phyloP scores from a whole-genome alignment of 352 stramenopile species.

The Pythium periplocum region DNA sequence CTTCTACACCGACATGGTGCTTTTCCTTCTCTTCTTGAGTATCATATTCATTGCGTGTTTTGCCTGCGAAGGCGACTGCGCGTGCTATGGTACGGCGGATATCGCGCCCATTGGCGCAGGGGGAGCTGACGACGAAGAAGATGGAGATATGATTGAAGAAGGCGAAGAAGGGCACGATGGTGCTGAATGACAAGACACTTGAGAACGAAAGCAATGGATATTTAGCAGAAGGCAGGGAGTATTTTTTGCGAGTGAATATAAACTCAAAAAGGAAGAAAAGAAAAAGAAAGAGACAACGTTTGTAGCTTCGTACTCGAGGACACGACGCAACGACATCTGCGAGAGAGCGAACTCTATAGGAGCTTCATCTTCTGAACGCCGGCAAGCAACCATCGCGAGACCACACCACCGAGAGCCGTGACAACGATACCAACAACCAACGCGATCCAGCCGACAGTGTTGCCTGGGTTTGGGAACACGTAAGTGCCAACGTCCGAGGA shows the following conservation, averaged over 20 bases:
- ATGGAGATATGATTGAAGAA: conserved; percentile 21
- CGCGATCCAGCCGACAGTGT: conserved; percentile 66
- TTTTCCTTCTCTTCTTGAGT: conserved; percentile 72
- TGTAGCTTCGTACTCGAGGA: too few relatives aligned
- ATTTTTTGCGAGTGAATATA: too few relatives aligned
- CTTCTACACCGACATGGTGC: conserved; percentile 81
- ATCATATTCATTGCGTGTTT: conserved; percentile 78
- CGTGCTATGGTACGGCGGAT: conserved; percentile 65
- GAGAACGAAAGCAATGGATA: background rate
- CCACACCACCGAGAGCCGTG: conserved; percentile 31
- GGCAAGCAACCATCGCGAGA: conserved; percentile 44
- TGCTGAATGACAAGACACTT: background rate
- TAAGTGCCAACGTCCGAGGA: conserved; percentile 61
- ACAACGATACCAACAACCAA: conserved; percentile 43
- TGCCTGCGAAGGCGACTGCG: conserved; percentile 69
- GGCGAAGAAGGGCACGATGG: conserved; percentile 13
- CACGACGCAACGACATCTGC: too few relatives aligned
- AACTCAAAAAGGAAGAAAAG: too few relatives aligned
- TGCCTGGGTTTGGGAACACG: conserved; percentile 74
- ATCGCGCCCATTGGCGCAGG: conserved; percentile 43
- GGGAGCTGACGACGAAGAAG: conserved; percentile 18
- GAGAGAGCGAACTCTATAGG: conserved; percentile 29
- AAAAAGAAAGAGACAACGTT: too few relatives aligned
- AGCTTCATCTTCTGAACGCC: conserved; percentile 83
- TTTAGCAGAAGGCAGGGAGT: background rate